These are phyloP conservation scores for Sonneratia alba DNA, from an alignment of 345 rosid genomes.

Conservation along the genomic window DNA sequence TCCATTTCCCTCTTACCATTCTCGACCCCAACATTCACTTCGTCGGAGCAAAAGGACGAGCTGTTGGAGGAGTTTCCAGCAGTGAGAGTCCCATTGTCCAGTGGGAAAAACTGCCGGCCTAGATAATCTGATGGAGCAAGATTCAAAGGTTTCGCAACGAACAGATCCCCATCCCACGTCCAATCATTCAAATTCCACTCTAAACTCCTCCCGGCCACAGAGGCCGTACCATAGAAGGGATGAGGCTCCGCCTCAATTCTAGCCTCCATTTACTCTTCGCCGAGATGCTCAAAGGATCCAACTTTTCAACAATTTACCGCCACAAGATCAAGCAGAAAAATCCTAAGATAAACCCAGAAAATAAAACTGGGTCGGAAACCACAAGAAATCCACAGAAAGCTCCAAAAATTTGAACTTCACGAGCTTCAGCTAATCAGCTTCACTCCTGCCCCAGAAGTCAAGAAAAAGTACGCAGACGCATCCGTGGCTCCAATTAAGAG, in stretches of 20 bases:
- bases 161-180: slow-evolving; percentile 99
- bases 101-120: slow-evolving; percentile 53
- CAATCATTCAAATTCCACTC: slow-evolving; percentile 96
- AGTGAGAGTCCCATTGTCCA: slow-evolving; percentile 20
- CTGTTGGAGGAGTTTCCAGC: slow-evolving; percentile 68
- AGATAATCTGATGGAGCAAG: slow-evolving; percentile 27
- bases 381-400: slow-evolving; percentile 12
- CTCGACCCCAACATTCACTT: slow-evolving; percentile 39
- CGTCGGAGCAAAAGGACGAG: slow-evolving; percentile 80
- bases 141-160: slow-evolving; percentile 61
- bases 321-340: slow-evolving; percentile 9
- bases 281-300: slow-evolving; percentile 12
- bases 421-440: slow-evolving; percentile 42
- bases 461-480: slow-evolving; percentile 46
- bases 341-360: neutral
- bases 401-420: neutral
- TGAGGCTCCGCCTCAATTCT: slow-evolving; percentile 34
- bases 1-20: slow-evolving; percentile 52
- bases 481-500: slow-evolving; percentile 59
- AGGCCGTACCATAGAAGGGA: slow-evolving; percentile 38
- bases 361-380: too few species aligned
- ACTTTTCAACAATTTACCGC: slow-evolving; percentile 3
- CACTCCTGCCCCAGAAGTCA: slow-evolving; percentile 48
- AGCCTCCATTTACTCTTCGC: slow-evolving; percentile 50
- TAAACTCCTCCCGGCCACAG: slow-evolving; percentile 49